Conservation (phyloP, 2,329 filamentous ascomycete genomes). For the Tolypocladium album region DNA sequence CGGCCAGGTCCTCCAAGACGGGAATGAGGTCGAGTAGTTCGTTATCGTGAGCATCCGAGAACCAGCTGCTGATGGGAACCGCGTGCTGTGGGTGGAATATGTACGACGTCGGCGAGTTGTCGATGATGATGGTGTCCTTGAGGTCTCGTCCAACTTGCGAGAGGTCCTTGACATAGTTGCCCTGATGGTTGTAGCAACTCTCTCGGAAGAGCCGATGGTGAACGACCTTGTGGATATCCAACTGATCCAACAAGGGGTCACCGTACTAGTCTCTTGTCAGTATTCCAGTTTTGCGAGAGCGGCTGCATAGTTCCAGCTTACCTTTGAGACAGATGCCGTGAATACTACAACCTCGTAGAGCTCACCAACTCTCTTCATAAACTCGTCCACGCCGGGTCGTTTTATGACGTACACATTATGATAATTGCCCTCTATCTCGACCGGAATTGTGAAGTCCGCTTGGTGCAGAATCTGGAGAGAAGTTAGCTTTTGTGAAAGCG, state of each 20-base stretch:
- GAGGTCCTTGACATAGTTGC: conserved; percentile 98
- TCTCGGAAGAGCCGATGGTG: conserved; percentile 95
- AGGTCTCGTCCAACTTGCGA: conserved; percentile 94
- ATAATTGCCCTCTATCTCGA: conserved; percentile 97
- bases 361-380: conserved; percentile 97
- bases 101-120: conserved; percentile 98
- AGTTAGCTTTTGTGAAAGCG: conserved; percentile 1
- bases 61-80: conserved; percentile 99
- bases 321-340: conserved; percentile 96
- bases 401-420: conserved; percentile 99
- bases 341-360: conserved; percentile 98
- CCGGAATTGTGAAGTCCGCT: conserved; percentile 96
- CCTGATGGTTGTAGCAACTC: conserved; percentile 98
- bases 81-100: conserved; percentile 99
- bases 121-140: conserved; percentile 97
- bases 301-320: conserved; percentile 23
- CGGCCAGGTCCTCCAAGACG: conserved; percentile 92
- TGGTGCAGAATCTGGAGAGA: conserved; percentile 75
- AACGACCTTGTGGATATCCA: conserved; percentile 94
- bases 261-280: conserved; percentile 55
- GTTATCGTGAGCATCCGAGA: conserved; percentile 98
- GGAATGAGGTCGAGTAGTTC: conserved; percentile 95
- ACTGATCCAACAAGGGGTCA: conserved; percentile 87
- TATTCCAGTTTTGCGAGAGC: conserved; percentile 4
- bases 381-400: conserved; percentile 93